These are phyloP conservation scores for Pseudogymnoascus sp. DNA, from an alignment of 2,329 filamentous ascomycete genomes.

Conservation along the genomic window DNA sequence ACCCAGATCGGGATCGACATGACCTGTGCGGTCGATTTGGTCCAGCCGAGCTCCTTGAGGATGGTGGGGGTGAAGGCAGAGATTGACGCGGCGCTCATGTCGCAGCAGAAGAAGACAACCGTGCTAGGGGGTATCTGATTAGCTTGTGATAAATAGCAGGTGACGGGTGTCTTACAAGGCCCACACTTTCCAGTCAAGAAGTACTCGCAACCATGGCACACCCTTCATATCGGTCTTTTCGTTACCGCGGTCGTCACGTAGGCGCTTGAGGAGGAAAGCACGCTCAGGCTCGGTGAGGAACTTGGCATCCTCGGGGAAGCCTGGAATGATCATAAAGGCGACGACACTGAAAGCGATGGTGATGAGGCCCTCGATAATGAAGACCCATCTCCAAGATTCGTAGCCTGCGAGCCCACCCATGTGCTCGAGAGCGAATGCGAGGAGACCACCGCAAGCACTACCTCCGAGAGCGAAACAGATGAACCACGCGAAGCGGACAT, in stretches of 20 bases:
- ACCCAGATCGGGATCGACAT: slow-evolving; percentile 32
- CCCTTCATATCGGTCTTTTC: slow-evolving; percentile 10
- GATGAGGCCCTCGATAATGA: slow-evolving; percentile 29
- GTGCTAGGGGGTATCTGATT: slow-evolving; percentile 10
- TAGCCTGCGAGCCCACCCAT: slow-evolving; percentile 36
- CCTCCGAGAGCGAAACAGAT: slow-evolving; percentile 32
- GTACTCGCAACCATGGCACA: slow-evolving; percentile 12
- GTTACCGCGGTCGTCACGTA: slow-evolving; percentile 14
- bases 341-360: slow-evolving; percentile 11
- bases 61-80: slow-evolving; percentile 31
- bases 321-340: slow-evolving; percentile 11
- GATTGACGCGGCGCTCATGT: slow-evolving; percentile 31
- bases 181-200: slow-evolving; percentile 24
- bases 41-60: slow-evolving; percentile 29
- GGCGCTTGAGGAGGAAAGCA: slow-evolving; percentile 13
- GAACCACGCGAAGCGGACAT: slow-evolving; percentile 27
- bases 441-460: slow-evolving; percentile 35
- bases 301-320: slow-evolving; percentile 15
- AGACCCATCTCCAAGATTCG: slow-evolving; percentile 40
- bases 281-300: slow-evolving; percentile 11
- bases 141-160: neutral
- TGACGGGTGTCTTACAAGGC: slow-evolving; percentile 16
- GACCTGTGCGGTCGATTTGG: slow-evolving; percentile 28
- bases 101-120: slow-evolving; percentile 28
- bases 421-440: slow-evolving; percentile 36